Percentiles rank a stretch among this genome's conserved stretches.
phyloP scores from a whole-genome alignment of 2,329 filamentous ascomycete genomes.

The Scopulariopsis brevicaulis region DNA sequence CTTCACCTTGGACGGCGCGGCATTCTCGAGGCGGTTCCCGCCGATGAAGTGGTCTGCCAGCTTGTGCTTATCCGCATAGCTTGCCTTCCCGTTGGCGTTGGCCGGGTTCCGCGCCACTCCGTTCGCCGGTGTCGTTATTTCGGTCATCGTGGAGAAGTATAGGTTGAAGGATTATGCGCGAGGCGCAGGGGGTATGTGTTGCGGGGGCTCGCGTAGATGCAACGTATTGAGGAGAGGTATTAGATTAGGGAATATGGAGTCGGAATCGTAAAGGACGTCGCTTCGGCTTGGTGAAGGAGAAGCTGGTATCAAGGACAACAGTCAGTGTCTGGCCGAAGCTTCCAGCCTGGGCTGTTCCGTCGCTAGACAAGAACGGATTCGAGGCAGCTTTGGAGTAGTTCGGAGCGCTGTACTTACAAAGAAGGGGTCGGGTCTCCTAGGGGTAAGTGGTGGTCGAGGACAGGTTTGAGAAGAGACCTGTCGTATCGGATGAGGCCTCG shows the following conservation, averaged over 20 bases:
- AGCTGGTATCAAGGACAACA: neutral
- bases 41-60: slow-evolving; percentile 93
- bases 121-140: slow-evolving; percentile 27
- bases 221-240: neutral
- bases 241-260: neutral
- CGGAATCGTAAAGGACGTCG: neutral
- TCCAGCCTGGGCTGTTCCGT: neutral
- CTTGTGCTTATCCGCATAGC: slow-evolving; percentile 71
- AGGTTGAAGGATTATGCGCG: slow-evolving; percentile 7
- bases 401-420: neutral
- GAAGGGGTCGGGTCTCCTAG: neutral
- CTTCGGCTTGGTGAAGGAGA: neutral
- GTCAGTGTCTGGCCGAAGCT: neutral
- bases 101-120: slow-evolving; percentile 37
- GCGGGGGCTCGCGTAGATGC: slow-evolving; percentile 6
- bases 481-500: neutral
- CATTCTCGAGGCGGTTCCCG: slow-evolving; percentile 76
- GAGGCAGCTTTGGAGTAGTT: neutral
- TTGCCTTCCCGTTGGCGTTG: slow-evolving; percentile 44
- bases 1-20: slow-evolving; percentile 78
- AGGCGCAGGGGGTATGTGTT: slow-evolving; percentile 6
- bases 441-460: neutral
- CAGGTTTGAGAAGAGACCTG: neutral
- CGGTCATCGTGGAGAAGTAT: slow-evolving; percentile 31
- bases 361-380: neutral